Conservation (phyloP, 106 monocot species). For the Dioscorea zingiberensis region DNA sequence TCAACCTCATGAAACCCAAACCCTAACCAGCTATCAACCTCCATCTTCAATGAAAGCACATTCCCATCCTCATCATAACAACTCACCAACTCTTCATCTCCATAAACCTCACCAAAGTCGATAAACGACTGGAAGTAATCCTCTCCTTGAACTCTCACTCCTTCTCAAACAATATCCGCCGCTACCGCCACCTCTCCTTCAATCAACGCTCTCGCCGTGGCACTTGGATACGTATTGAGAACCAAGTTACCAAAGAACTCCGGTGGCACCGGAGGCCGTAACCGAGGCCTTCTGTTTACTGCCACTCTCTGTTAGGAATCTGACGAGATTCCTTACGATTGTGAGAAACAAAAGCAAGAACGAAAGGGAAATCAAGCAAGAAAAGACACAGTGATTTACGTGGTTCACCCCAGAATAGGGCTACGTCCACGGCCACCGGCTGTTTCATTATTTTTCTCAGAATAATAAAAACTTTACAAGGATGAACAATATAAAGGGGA, state of each 20-base stretch:
- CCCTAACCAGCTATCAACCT: conserved; percentile 63
- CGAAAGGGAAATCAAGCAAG: too few relatives aligned
- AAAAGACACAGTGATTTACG: too few relatives aligned
- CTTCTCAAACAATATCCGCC: conserved; percentile 23
- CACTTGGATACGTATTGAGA: conserved; percentile 34
- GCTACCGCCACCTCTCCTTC: conserved; percentile 7
- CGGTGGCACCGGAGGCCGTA: conserved; percentile 23
- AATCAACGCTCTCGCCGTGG: conserved; percentile 15
- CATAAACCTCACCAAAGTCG: conserved; percentile 35
- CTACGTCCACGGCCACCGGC: too few relatives aligned
- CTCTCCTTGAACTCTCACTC: conserved; percentile 15
- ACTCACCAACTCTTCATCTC: conserved; percentile 29
- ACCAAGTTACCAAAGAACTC: conserved; percentile 72
- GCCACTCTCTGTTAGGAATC: too few relatives aligned
- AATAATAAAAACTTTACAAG: too few relatives aligned
- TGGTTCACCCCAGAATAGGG: too few relatives aligned
- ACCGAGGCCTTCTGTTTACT: conserved; percentile 44
- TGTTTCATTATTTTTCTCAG: too few relatives aligned
- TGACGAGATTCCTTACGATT: too few relatives aligned
- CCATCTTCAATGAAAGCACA: conserved; percentile 37
- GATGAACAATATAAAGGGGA: too few relatives aligned
- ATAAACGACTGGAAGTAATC: conserved; percentile 52
- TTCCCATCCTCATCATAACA: conserved; percentile 16
- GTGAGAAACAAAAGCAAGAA: too few relatives aligned
- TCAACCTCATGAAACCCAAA: conserved; percentile 66